Evolutionary conservation across 768 basidiomycete species (phyloP).

Genomic region (Hygrocybe coccinea): DNA sequence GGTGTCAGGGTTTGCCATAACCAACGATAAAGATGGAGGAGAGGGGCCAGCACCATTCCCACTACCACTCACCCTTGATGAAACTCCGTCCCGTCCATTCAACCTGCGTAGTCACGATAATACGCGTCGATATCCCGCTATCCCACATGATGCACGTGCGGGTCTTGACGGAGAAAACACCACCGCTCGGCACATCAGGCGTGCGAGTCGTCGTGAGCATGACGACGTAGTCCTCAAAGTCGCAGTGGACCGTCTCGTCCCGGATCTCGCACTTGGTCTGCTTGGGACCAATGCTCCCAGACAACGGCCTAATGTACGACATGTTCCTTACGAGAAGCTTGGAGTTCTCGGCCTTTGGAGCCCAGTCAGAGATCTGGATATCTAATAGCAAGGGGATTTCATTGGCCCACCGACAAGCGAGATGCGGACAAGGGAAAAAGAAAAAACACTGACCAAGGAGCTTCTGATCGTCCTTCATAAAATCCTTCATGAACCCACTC

Average conservation of each 20-base stretch:
- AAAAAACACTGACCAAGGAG: slow-evolving; percentile 60
- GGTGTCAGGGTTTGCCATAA: not conserved
- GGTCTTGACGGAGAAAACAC: slow-evolving; percentile 91
- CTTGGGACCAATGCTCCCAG: slow-evolving; percentile 83
- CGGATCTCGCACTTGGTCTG: slow-evolving; percentile 93
- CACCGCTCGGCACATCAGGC: slow-evolving; percentile 92
- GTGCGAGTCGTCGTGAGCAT: slow-evolving; percentile 87
- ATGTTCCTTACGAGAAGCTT: slow-evolving; percentile 80
- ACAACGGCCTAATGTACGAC: slow-evolving; percentile 94
- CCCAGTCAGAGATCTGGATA: slow-evolving; percentile 94
- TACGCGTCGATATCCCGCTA: slow-evolving; percentile 63
- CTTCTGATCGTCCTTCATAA: slow-evolving; percentile 86
- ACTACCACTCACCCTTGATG: slow-evolving; percentile 67
- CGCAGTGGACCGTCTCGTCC: slow-evolving; percentile 75
- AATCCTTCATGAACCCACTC: slow-evolving; percentile 92
- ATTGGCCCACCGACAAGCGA: slow-evolving; percentile 4
- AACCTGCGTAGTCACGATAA: slow-evolving; percentile 85
- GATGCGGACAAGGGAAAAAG: not conserved
- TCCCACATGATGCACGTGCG: slow-evolving; percentile 95
- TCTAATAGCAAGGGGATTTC: slow-evolving; percentile 43
- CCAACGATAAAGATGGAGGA: not conserved
- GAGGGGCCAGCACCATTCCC: not conserved
- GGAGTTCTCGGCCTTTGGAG: slow-evolving; percentile 55
- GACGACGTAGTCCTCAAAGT: slow-evolving; percentile 78
- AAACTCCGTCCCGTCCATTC: slow-evolving; percentile 98